phyloP scores from a whole-genome alignment of 1,284 basidiomycete species.

The Kwoniella shivajii region DNA sequence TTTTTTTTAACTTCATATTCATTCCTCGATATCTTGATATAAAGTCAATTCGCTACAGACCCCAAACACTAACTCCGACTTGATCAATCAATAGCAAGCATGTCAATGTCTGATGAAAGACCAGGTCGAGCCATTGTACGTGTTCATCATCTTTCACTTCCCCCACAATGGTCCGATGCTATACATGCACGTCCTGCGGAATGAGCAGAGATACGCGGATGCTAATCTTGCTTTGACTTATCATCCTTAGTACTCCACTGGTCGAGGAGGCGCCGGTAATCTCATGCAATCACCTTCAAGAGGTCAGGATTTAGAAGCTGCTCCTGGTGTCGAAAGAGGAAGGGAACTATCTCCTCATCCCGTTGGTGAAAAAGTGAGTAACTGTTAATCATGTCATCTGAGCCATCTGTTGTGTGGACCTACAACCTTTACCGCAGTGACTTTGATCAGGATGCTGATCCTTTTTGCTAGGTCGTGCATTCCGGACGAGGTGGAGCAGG shows the following conservation, averaged over 20 bases:
- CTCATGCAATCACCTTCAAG: constrained; percentile 45
- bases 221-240: too few species aligned
- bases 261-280: constrained; percentile 53
- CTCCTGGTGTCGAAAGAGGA: constrained; percentile 45
- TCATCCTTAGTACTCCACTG: constrained; percentile 44
- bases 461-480: constrained; percentile 38
- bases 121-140: constrained; percentile 33
- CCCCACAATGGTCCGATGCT: neutral
- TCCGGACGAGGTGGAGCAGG: constrained; percentile 54
- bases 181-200: too few species aligned
- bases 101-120: constrained; percentile 36
- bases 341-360: constrained; percentile 39
- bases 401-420: neutral
- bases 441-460: neutral
- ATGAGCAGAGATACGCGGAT: too few species aligned
- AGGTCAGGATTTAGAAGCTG: constrained; percentile 40
- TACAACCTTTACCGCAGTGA: neutral
- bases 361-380: constrained; percentile 37
- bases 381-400: neutral
- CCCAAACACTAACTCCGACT: neutral
- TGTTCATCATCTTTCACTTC: constrained; percentile 1
- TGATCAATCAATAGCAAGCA: constrained; percentile 23
- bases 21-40: too few species aligned
- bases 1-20: too few species aligned
- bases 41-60: neutral